Conservation (phyloP, 352 stramenopile species). For the Globisporangium paddicum region DNA sequence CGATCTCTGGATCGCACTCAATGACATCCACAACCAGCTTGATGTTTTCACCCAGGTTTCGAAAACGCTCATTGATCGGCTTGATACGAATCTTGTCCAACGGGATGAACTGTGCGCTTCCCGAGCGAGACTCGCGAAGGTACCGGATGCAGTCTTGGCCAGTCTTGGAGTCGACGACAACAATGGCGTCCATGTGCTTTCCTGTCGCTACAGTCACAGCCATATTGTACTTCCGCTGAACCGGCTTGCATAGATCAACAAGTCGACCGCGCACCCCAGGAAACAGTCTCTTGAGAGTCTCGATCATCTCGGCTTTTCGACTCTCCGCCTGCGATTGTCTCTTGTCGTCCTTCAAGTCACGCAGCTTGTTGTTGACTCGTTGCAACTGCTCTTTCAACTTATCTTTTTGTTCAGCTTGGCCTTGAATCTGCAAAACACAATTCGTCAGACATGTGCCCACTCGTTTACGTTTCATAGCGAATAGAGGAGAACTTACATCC, state of each 20-base stretch:
- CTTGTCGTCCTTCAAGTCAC: slow-evolving; percentile 90
- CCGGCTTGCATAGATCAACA: slow-evolving; percentile 96
- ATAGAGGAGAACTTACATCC: slow-evolving; percentile 27
- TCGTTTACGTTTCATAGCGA: not conserved
- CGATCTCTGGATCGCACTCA: slow-evolving; percentile 89
- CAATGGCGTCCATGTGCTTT: slow-evolving; percentile 95
- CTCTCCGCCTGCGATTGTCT: slow-evolving; percentile 91
- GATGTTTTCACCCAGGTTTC: slow-evolving; percentile 88
- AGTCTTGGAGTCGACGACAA: slow-evolving; percentile 77
- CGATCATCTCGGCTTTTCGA: slow-evolving; percentile 66
- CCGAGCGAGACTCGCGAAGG: slow-evolving; percentile 93
- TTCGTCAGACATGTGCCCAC: not conserved
- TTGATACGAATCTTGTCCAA: slow-evolving; percentile 93
- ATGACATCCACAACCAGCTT: slow-evolving; percentile 96
- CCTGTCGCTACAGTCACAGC: slow-evolving; percentile 96
- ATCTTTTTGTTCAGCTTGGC: slow-evolving; percentile 53
- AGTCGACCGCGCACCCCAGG: slow-evolving; percentile 93
- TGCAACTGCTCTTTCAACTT: slow-evolving; percentile 63
- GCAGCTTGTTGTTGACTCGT: slow-evolving; percentile 80
- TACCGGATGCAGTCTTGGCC: slow-evolving; percentile 90
- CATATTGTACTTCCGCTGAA: slow-evolving; percentile 96
- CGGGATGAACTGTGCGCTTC: slow-evolving; percentile 95
- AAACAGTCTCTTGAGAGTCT: slow-evolving; percentile 83
- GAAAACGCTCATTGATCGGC: slow-evolving; percentile 92
- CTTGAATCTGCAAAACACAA: slow-evolving; percentile 33